Percentiles rank a stretch among this genome's conserved stretches.
Evolutionary conservation across 768 basidiomycete species (phyloP).

Genomic region (Boletellus emodensis): DNA sequence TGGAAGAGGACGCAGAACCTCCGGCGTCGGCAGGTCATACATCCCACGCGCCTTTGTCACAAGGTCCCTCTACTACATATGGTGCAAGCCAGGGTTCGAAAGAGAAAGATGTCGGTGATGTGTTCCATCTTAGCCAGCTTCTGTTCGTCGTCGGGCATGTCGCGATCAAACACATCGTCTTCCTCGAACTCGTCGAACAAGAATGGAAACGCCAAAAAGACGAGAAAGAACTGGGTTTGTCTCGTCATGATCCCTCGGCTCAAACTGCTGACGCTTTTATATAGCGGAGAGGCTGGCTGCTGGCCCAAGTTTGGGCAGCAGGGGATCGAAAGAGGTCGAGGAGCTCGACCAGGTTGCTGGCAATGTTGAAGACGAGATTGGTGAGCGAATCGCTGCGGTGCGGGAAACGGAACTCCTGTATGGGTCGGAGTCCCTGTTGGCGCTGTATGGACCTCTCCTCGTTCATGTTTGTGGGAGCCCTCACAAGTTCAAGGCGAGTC

Average conservation of each 20-base stretch:
- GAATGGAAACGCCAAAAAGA: slow-evolving; percentile 98
- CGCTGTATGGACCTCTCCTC: slow-evolving; percentile 85
- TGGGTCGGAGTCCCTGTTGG: slow-evolving; percentile 74
- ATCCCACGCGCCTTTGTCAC: slow-evolving; percentile 20
- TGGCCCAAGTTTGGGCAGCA: slow-evolving; percentile 34
- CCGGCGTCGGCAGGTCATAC: slow-evolving; percentile 22
- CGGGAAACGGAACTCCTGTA: slow-evolving; percentile 87
- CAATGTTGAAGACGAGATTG: slow-evolving; percentile 97
- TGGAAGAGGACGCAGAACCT: slow-evolving; percentile 45
- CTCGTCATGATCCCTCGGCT: not conserved
- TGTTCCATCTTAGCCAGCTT: slow-evolving; percentile 89
- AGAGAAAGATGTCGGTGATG: slow-evolving; percentile 64
- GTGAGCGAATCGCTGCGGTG: slow-evolving; percentile 80
- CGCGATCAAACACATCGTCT: slow-evolving; percentile 96
- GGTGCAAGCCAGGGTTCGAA: slow-evolving; percentile 9
- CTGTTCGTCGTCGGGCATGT: slow-evolving; percentile 95
- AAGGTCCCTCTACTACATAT: slow-evolving; percentile 10
- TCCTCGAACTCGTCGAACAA: slow-evolving; percentile 89
- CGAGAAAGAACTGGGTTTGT: slow-evolving; percentile 71
- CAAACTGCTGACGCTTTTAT: not conserved
- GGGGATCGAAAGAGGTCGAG: slow-evolving; percentile 58
- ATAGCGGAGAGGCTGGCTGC: slow-evolving; percentile 59
- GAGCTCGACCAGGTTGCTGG: slow-evolving; percentile 97
- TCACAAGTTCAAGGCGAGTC: slow-evolving; percentile 77
- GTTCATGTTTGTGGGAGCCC: slow-evolving; percentile 89